phyloP scores from a whole-genome alignment of 1,139 yeast genomes.

The Debaryomyces sp. region DNA sequence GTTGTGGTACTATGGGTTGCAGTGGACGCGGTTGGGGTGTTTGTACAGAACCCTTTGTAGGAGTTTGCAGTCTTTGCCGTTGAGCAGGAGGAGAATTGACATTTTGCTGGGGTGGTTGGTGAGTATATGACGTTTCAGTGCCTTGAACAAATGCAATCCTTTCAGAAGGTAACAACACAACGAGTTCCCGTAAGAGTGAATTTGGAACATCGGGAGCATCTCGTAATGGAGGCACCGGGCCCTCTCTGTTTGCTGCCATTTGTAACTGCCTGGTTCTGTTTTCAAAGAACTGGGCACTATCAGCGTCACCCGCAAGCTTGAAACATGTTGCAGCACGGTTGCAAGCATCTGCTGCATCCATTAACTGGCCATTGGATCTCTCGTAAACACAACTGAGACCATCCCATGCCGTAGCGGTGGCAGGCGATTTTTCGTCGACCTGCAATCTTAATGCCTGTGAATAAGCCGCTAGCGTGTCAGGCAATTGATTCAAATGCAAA shows the following conservation, averaged over 20 bases:
- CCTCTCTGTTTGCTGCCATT: conserved; percentile 45
- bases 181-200: conserved; percentile 48
- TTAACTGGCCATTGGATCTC: conserved; percentile 59
- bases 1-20: conserved; percentile 16
- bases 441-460: conserved; percentile 62
- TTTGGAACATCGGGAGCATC: conserved; percentile 55
- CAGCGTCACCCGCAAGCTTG: conserved; percentile 48
- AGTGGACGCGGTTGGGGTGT: conserved; percentile 13
- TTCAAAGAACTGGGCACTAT: conserved; percentile 43
- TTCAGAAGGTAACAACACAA: conserved; percentile 46
- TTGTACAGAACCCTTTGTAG: conserved; percentile 12
- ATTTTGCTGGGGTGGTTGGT: neutral
- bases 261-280: conserved; percentile 44
- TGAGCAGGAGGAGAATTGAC: conserved; percentile 12
- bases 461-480: conserved; percentile 69
- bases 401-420: conserved; percentile 66
- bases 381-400: conserved; percentile 67
- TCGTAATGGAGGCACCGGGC: conserved; percentile 46
- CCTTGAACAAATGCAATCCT: conserved; percentile 42
- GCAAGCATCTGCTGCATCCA: conserved; percentile 65
- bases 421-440: conserved; percentile 50
- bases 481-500: conserved; percentile 58
- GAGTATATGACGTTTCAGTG: neutral
- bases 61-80: conserved; percentile 16
- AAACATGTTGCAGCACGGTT: conserved; percentile 53